phyloP scores from a whole-genome alignment of 306 rosid species.

The Dalbergia oliveri region DNA sequence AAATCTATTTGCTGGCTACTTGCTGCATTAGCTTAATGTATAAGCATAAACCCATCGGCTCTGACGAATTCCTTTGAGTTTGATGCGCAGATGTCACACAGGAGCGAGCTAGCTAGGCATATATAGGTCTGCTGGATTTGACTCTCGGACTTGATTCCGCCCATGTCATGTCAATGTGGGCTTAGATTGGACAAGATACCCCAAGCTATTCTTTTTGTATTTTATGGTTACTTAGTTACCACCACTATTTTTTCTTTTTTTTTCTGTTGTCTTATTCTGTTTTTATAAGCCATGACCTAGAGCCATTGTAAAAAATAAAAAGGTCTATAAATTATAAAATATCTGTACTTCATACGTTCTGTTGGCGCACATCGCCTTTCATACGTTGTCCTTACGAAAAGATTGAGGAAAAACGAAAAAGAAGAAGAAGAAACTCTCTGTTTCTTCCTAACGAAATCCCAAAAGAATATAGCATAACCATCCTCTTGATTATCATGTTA shows the following conservation, averaged over 20 bases:
- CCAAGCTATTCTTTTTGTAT: background rate
- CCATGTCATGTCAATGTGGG: background rate
- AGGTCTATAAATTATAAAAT: no score
- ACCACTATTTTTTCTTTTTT: background rate
- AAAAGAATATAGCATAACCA: no score
- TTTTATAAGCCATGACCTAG: background rate
- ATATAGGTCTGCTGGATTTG: conserved; percentile 52
- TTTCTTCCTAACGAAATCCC: no score
- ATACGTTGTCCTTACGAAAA: background rate
- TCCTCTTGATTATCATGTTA: no score
- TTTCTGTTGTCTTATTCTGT: background rate
- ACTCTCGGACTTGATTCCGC: conserved; percentile 17
- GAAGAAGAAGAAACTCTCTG: no score
- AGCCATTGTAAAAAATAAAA: no score
- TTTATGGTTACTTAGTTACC: background rate
- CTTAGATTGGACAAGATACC: background rate
- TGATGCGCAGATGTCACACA: background rate
- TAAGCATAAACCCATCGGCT: background rate
- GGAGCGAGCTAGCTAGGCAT: background rate
- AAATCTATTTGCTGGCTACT: no score
- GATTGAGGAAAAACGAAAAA: no score
- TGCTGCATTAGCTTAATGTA: background rate
- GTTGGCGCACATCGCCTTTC: no score
- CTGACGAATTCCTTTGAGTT: background rate
- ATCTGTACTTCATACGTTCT: background rate